phyloP scores from a whole-genome alignment of 352 stramenopile species.

The Phytophthora meadii region DNA sequence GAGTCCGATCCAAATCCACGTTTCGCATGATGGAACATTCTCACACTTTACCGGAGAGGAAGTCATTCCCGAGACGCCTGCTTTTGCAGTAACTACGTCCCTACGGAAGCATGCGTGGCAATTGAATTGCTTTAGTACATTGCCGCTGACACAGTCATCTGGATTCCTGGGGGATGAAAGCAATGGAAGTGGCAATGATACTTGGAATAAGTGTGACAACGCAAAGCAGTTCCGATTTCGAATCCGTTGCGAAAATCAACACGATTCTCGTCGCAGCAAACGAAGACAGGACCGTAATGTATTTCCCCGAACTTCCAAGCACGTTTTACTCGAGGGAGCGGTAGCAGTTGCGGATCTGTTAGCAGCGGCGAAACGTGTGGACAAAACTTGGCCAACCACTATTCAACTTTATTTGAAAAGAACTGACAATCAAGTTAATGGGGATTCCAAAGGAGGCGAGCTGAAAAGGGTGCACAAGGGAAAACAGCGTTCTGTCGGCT shows the following conservation, averaged over 20 bases:
- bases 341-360: slow-evolving; percentile 16
- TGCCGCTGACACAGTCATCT: slow-evolving; percentile 20
- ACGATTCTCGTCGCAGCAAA: slow-evolving; percentile 15
- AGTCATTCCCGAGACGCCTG: not conserved
- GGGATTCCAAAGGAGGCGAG: not conserved
- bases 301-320: slow-evolving; percentile 5
- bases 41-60: not conserved
- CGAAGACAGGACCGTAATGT: slow-evolving; percentile 13
- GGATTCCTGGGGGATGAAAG: not conserved
- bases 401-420: slow-evolving; percentile 9
- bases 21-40: slow-evolving; percentile 46
- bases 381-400: slow-evolving; percentile 17
- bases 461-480: not conserved
- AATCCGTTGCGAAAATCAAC: slow-evolving; percentile 36
- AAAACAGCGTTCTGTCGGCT: slow-evolving; percentile 17
- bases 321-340: slow-evolving; percentile 21
- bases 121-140: slow-evolving; percentile 46
- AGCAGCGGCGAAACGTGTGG: not conserved
- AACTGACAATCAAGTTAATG: not conserved
- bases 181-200: not conserved
- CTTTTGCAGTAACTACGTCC: slow-evolving; percentile 58
- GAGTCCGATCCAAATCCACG: slow-evolving; percentile 53
- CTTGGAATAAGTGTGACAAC: not conserved
- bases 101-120: slow-evolving; percentile 52
- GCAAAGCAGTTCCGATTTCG: slow-evolving; percentile 28